A percentile compares a stretch with the other conserved stretches of the same genome.
phyloP scores from a whole-genome alignment of 495 filamentous ascomycete genomes.

The Xylaria intraflava region DNA sequence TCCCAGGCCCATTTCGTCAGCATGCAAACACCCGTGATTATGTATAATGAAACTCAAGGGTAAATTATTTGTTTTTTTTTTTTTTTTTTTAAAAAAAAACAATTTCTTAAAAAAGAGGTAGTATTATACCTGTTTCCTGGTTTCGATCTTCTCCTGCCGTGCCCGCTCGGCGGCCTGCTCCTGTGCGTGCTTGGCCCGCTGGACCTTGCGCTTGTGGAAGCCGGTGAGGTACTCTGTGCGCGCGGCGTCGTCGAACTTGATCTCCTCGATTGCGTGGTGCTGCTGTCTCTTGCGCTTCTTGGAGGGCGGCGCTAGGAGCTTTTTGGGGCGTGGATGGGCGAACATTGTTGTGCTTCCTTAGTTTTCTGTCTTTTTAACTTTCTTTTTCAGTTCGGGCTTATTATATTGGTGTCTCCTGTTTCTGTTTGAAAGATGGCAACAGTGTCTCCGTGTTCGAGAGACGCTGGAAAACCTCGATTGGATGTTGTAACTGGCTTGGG shows the following conservation, averaged over 20 bases:
- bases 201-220: constrained; percentile 91
- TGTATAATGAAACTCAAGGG: too few relatives aligned
- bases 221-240: constrained; percentile 85
- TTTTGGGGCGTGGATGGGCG: constrained; percentile 43
- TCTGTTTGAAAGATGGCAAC: too few relatives aligned
- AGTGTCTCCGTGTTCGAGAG: too few relatives aligned
- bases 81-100: too few relatives aligned
- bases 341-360: constrained; percentile 27
- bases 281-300: constrained; percentile 60
- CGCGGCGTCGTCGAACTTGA: constrained; percentile 72
- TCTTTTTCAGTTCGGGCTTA: not conserved
- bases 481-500: too few relatives aligned
- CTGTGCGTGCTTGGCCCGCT: constrained; percentile 75
- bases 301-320: constrained; percentile 42
- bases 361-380: not conserved
- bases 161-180: constrained; percentile 66
- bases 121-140: constrained; percentile 64
- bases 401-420: too few relatives aligned
- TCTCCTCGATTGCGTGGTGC: constrained; percentile 63
- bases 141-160: constrained; percentile 61
- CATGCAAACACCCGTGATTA: too few relatives aligned
- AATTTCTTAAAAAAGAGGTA: too few relatives aligned
- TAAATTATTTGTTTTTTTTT: too few relatives aligned
- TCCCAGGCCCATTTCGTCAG: constrained; percentile 1
- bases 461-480: too few relatives aligned